Evolutionary conservation across 306 rosid genomes (phyloP).

Genomic region (Castanea crenata): DNA sequence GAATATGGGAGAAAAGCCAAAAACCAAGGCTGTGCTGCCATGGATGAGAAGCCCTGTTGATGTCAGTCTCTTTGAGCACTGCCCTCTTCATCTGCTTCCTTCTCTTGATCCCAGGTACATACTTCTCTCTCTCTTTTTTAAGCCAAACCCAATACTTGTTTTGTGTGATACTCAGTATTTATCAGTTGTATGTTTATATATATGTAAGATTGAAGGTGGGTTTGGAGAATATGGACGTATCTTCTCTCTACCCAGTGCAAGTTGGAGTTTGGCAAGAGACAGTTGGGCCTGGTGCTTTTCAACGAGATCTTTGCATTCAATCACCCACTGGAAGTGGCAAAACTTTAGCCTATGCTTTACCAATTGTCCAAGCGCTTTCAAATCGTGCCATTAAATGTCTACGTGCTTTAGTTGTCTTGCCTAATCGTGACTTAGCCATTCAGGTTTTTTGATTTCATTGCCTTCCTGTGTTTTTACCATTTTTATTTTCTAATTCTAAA

Average conservation of each 20-base stretch:
- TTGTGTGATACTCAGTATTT: no score
- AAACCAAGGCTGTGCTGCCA: constrained; percentile 59
- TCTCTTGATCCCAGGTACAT: constrained; percentile 48
- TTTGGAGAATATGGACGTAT: constrained; percentile 54
- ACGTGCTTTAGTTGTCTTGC: constrained; percentile 79
- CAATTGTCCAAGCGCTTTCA: constrained; percentile 73
- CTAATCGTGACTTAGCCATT: constrained; percentile 87
- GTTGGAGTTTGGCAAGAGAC: constrained; percentile 85
- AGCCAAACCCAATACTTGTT: no score
- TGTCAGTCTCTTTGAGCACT: constrained; percentile 42
- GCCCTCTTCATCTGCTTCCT: constrained; percentile 55
- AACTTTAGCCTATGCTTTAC: constrained; percentile 88
- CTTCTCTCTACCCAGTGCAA: constrained; percentile 77
- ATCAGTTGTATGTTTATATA: neutral
- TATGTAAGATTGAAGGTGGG: constrained; percentile 56
- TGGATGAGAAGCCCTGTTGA: constrained; percentile 95
- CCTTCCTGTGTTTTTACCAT: neutral
- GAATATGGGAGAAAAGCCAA: constrained; percentile 59
- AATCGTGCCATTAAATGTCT: constrained; percentile 51
- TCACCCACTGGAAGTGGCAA: constrained; percentile 97
- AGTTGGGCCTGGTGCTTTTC: constrained; percentile 78
- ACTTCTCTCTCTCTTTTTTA: neutral
- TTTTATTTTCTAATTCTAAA: neutral
- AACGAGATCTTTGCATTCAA: constrained; percentile 80
- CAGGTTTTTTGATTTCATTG: constrained; percentile 47